Evolutionary conservation across 2,329 filamentous ascomycete species (phyloP).

Genomic region (Alternaria sp.): DNA sequence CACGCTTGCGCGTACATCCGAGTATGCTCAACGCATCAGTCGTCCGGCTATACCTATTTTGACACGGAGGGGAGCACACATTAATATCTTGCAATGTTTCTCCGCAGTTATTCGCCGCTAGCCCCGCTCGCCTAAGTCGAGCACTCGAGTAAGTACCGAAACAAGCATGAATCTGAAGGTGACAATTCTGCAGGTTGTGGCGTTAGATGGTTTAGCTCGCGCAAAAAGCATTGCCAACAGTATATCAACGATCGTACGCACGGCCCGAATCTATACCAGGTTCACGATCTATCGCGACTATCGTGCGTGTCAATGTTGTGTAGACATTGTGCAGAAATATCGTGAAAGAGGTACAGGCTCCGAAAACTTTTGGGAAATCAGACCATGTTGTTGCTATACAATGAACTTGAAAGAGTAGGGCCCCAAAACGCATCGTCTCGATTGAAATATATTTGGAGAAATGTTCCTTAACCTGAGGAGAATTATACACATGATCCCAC

Average conservation of each 20-base stretch:
- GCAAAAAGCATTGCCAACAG: not conserved
- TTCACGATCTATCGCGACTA: not conserved
- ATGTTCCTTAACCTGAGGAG: not conserved
- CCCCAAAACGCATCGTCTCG: not conserved
- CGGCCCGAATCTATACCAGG: not conserved
- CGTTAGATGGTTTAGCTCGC: not conserved
- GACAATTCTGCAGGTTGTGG: not conserved
- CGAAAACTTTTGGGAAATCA: not conserved
- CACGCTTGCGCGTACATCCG: not conserved
- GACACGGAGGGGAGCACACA: conserved; percentile 10
- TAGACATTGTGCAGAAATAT: not conserved
- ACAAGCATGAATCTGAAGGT: not conserved
- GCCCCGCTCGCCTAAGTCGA: not conserved
- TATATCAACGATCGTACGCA: not conserved
- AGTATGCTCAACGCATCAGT: conserved; percentile 1
- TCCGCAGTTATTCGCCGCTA: conserved; percentile 1
- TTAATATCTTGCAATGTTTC: conserved; percentile 47
- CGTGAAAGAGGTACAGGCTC: not conserved
- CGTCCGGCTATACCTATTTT: conserved; percentile 5
- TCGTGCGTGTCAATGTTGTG: not conserved
- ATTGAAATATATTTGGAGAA: not conserved
- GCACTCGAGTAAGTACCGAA: not conserved
- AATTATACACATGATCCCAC: not conserved
- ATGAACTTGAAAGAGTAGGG: not conserved
- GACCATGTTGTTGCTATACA: not conserved